Conservation (phyloP, 257 asterid genomes). For the Nicotiana benthamiana region DNA sequence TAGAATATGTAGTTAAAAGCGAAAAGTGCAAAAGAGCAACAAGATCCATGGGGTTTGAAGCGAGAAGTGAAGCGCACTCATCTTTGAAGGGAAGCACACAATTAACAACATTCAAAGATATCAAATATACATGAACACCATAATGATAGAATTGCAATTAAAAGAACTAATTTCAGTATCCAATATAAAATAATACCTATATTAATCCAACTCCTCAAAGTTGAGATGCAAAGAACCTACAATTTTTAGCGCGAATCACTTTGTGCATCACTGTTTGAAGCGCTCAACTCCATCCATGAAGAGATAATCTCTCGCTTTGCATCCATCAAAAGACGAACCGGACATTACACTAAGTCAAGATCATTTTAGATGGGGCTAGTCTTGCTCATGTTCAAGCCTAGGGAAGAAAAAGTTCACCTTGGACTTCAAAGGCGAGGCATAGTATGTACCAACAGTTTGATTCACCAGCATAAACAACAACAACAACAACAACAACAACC, state of each 20-base stretch:
- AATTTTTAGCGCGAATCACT: not conserved
- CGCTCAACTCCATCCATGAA: not conserved
- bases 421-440: not conserved
- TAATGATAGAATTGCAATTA: not conserved
- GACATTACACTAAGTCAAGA: not conserved
- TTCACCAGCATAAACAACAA: not conserved
- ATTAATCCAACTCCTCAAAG: not conserved
- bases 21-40: not conserved
- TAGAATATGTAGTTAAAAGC: not conserved
- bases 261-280: not conserved
- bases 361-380: not conserved
- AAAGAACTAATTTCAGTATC: not conserved
- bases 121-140: not conserved
- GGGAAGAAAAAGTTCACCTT: not conserved
- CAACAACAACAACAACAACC: too few relatives aligned
- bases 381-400: conserved; percentile 5
- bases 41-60: too few relatives aligned
- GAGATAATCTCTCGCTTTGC: not conserved
- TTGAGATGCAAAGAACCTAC: not conserved
- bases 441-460: not conserved
- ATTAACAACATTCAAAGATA: not conserved
- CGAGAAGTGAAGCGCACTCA: too few relatives aligned
- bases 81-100: too few relatives aligned
- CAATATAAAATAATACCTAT: not conserved
- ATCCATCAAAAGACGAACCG: not conserved